Evolutionary conservation across 1,284 basidiomycete genomes (phyloP).

Genomic region (Irpex sp.): DNA sequence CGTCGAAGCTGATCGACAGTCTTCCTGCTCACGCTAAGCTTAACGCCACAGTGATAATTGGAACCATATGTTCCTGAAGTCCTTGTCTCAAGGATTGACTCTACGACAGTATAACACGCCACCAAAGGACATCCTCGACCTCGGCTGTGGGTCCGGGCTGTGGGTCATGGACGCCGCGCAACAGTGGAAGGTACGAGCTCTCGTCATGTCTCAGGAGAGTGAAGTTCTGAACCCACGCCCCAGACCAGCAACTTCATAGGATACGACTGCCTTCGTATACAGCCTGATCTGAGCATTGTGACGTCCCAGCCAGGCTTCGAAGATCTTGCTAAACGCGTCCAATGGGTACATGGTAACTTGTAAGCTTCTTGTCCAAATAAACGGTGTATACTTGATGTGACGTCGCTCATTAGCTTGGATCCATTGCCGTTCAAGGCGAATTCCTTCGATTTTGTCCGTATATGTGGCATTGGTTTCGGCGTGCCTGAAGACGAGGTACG

Average conservation of each 20-base stretch:
- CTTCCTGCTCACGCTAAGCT: not conserved
- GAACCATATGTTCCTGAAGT: constrained; percentile 59
- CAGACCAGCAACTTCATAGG: constrained; percentile 57
- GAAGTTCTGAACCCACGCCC: not conserved
- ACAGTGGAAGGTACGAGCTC: constrained; percentile 52
- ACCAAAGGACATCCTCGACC: constrained; percentile 56
- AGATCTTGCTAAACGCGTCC: constrained; percentile 45
- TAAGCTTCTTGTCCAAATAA: constrained; percentile 28
- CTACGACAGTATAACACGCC: constrained; percentile 49
- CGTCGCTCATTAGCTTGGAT: constrained; percentile 44
- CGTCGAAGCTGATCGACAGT: constrained; percentile 8
- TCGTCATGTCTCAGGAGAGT: constrained; percentile 2
- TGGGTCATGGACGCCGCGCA: constrained; percentile 69
- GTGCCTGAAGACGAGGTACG: constrained; percentile 68
- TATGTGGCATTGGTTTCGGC: constrained; percentile 58
- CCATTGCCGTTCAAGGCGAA: constrained; percentile 52
- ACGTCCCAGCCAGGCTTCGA: constrained; percentile 23
- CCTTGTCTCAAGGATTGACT: constrained; percentile 44
- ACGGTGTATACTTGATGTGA: not conserved
- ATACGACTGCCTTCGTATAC: constrained; percentile 51
- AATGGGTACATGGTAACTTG: constrained; percentile 69
- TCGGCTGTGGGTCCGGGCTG: constrained; percentile 80
- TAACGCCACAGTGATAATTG: constrained; percentile 55
- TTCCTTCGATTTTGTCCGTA: constrained; percentile 62
- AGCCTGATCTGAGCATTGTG: constrained; percentile 49